Evolutionary conservation across 2,329 filamentous ascomycete species (phyloP).

Genomic region (Raffaelea deltoideospora): DNA sequence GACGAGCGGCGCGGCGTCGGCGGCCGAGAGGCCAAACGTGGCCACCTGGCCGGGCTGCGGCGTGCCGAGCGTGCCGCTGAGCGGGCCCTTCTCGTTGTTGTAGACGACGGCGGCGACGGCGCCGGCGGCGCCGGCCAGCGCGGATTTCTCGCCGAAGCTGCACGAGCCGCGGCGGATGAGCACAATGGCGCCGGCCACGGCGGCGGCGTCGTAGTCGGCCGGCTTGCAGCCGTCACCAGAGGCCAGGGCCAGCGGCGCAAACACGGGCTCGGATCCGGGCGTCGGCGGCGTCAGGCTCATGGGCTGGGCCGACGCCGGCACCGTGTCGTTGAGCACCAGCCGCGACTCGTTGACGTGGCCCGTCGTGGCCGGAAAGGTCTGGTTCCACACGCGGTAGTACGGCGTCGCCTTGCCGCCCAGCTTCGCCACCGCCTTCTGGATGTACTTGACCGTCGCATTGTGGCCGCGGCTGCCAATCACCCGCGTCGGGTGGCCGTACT

Average conservation of each 20-base stretch:
- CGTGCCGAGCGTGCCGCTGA: constrained; percentile 54
- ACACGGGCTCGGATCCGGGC: constrained; percentile 39
- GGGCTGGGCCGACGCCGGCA: constrained; percentile 33
- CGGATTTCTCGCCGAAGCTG: constrained; percentile 56
- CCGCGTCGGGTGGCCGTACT: constrained; percentile 54
- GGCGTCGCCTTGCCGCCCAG: constrained; percentile 21
- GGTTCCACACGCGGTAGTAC: constrained; percentile 49
- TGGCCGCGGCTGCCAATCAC: constrained; percentile 57
- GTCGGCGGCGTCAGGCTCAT: constrained; percentile 57
- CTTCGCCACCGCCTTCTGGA: constrained; percentile 36
- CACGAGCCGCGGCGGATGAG: constrained; percentile 57
- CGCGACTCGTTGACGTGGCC: constrained; percentile 44
- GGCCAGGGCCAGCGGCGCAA: constrained; percentile 44
- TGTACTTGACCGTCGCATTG: constrained; percentile 46
- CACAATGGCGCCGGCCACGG: constrained; percentile 48
- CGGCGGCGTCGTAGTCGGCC: constrained; percentile 44
- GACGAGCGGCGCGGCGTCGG: constrained; percentile 41
- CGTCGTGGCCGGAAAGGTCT: constrained; percentile 47
- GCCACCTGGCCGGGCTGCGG: constrained; percentile 46
- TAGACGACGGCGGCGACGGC: constrained; percentile 60
- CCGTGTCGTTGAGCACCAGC: constrained; percentile 37
- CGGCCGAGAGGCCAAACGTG: constrained; percentile 49
- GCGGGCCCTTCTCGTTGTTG: constrained; percentile 49
- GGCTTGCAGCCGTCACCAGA: constrained; percentile 46
- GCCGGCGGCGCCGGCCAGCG: constrained; percentile 50